These are phyloP conservation scores for Neoconidiobolus thromboides DNA, from an alignment of 371 early-diverging fungal genomes.

Conservation along the genomic window DNA sequence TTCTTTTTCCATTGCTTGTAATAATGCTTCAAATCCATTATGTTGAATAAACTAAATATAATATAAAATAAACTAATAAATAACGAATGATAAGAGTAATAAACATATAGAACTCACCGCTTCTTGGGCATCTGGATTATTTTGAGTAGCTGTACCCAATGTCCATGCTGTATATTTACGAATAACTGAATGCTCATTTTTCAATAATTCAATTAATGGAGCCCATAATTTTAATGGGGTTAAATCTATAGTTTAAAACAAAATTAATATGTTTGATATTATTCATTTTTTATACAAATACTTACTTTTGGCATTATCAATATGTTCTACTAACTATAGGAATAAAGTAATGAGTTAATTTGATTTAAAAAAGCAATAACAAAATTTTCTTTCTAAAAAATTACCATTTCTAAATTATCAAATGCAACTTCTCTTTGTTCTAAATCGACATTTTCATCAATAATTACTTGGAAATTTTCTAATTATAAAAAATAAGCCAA, in stretches of 20 bases:
- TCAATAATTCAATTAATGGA: constrained; percentile 37
- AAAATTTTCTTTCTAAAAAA: background rate
- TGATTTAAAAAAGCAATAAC: too few relatives aligned
- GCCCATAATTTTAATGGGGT: constrained; percentile 78
- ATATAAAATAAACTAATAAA: background rate
- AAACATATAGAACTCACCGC: constrained; percentile 26
- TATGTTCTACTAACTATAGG: constrained; percentile 63
- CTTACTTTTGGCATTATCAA: constrained; percentile 82
- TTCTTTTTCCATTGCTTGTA: background rate
- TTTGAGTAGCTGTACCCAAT: constrained; percentile 81
- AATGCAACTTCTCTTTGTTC: constrained; percentile 60
- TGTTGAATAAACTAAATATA: constrained; percentile 7
- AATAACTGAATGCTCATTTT: constrained; percentile 27
- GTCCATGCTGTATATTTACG: constrained; percentile 74
- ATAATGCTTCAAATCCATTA: constrained; percentile 5
- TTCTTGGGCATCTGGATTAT: constrained; percentile 70
- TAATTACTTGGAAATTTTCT: constrained; percentile 48
- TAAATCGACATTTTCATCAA: constrained; percentile 27
- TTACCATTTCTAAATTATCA: constrained; percentile 81
- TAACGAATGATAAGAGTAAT: constrained; percentile 1
- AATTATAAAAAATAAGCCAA: background rate
- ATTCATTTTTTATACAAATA: background rate
- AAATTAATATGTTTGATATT: background rate
- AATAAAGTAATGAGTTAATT: background rate
- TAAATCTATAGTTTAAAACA: constrained; percentile 28